Evolutionary conservation across 345 rosid species (phyloP), one percentile per base, ranked within the genome.

Genomic region (Euphorbia pulcherrima): DNA sequence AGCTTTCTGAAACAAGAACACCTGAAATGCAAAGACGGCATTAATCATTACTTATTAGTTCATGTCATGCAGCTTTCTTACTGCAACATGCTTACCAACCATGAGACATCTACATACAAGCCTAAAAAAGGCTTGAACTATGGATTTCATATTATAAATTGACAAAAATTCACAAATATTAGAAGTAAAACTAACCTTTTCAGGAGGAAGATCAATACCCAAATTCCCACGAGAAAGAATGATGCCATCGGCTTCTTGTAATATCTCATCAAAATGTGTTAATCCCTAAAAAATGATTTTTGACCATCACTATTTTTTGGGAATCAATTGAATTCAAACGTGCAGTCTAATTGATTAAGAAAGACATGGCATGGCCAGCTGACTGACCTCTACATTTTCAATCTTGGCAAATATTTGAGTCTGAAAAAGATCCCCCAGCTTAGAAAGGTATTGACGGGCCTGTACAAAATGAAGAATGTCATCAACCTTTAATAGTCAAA

Each of bases 131-230:
- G 14, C 24, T 21, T 21, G 11, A 23, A 21, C 27, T 4, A 50
- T 20, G 0, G 24, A n/a, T 50, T 50, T 50, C 54, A 16, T 18
- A 50, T 18, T 50, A 21, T 13, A 40, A 28, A 54, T 44, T 62
- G 29, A 40, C 5, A 1, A 58, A 33, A 41, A 21, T 47, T 39
- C 8, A 63, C 30, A 60, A 50, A 57, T 52, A 44, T 71, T 33
- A n/a, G 8, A 41, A 41, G 50, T 60, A 12, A 79, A n/a, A 69
- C 67, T 59, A 37, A 91, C 97, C 97, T 91, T 94, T 81, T 94
- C 99, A 11, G 99, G 92, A 29, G 99, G 99, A 65, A 94, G 89
- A 87, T 91, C 99, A 33, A 94, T 86, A 29, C 99, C 97, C 89
- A 91, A 81, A 82, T 91, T 94, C 16, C 99, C 99, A 77, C 97